Conservation (phyloP, 2,329 filamentous ascomycete genomes). For the Mycocentrospora acerina region DNA sequence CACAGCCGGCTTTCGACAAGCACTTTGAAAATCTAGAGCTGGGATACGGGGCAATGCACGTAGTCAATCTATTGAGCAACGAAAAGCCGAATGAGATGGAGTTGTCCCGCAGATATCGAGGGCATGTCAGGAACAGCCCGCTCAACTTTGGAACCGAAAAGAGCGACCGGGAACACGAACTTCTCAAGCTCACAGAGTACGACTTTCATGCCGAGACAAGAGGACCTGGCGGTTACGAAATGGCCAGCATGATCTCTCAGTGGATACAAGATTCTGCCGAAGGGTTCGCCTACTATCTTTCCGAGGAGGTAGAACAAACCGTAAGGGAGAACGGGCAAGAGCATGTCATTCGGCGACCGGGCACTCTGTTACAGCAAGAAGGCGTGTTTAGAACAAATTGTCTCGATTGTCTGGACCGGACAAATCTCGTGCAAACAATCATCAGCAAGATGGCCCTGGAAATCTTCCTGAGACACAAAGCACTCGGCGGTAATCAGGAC, state of each 20-base stretch:
- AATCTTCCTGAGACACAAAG: conserved; percentile 73
- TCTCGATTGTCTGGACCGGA: conserved; percentile 91
- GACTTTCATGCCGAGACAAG: conserved; percentile 96
- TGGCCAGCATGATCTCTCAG: conserved; percentile 78
- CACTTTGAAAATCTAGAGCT: conserved; percentile 88
- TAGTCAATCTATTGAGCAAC: conserved; percentile 91
- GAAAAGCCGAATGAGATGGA: conserved; percentile 85
- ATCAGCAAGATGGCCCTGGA: conserved; percentile 93
- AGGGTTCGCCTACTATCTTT: conserved; percentile 88
- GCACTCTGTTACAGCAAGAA: conserved; percentile 83
- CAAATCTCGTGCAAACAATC: conserved; percentile 93
- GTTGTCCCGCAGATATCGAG: conserved; percentile 75
- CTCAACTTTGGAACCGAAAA: conserved; percentile 63
- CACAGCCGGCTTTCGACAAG: conserved; percentile 91
- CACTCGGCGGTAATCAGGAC: conserved; percentile 69
- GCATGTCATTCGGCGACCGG: conserved; percentile 45
- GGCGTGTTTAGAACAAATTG: conserved; percentile 97
- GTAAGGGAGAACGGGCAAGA: conserved; percentile 46
- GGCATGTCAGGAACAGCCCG: conserved; percentile 73
- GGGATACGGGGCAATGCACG: conserved; percentile 85
- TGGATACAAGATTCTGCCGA: conserved; percentile 79
- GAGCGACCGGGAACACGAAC: conserved; percentile 64
- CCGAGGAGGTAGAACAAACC: conserved; percentile 66
- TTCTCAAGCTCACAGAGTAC: conserved; percentile 82
- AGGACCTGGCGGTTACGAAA: conserved; percentile 83